These are phyloP conservation scores for Erythrophleum ivorense DNA, from an alignment of 331 rosid genomes.

Conservation along the genomic window DNA sequence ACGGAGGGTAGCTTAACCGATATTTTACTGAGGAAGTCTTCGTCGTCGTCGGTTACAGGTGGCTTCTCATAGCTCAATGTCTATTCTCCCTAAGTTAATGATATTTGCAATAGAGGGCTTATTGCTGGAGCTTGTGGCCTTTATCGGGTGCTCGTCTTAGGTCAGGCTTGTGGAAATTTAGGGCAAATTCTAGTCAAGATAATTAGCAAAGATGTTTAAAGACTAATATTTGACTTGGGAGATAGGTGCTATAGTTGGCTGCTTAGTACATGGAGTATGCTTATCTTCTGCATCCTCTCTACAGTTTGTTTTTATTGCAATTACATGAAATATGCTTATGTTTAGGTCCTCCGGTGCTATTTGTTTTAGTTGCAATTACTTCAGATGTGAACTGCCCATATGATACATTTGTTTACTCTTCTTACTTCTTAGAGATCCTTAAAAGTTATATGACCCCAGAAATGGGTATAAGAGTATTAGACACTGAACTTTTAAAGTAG, in stretches of 20 bases:
- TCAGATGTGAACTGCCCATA: background rate
- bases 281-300: constrained; percentile 4
- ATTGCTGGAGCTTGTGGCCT: background rate
- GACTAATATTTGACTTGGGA: background rate
- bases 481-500: constrained; percentile 18
- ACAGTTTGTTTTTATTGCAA: background rate
- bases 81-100: background rate
- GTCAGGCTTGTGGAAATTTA: background rate
- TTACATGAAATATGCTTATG: background rate
- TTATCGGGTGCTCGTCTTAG: background rate
- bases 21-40: constrained; percentile 83
- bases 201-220: background rate
- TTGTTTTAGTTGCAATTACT: background rate
- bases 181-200: background rate
- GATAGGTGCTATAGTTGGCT: background rate
- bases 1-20: constrained; percentile 83
- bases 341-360: background rate
- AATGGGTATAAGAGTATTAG: background rate
- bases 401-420: constrained; percentile 10
- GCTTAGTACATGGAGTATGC: background rate
- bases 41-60: constrained; percentile 74
- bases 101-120: background rate
- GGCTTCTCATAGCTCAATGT: constrained; percentile 13
- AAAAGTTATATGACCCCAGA: background rate
- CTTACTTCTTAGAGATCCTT: background rate